Evolutionary conservation across 2,329 filamentous ascomycete genomes (phyloP).

Genomic region (Diaporthe vexans): DNA sequence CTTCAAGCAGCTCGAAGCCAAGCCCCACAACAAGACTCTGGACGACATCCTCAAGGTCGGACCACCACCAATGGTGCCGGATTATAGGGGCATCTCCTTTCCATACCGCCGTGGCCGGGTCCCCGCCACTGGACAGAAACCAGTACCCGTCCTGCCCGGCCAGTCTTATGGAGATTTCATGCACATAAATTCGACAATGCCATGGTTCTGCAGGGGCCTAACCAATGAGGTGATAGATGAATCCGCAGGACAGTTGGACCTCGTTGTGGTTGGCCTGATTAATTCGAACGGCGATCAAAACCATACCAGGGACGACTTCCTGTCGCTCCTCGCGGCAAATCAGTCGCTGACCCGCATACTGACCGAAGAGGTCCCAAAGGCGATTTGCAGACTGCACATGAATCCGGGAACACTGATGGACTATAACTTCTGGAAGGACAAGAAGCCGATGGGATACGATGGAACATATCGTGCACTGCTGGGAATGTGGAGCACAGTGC

Average conservation of each 20-base stretch:
- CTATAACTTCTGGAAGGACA: neutral
- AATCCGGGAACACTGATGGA: neutral
- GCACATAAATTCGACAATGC: neutral
- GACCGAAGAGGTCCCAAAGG: neutral
- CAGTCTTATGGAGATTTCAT: neutral
- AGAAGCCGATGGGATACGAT: neutral
- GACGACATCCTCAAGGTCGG: neutral
- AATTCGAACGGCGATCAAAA: neutral
- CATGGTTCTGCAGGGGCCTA: neutral
- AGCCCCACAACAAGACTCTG: neutral
- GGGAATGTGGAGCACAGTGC: neutral
- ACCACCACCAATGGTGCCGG: neutral
- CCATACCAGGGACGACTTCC: neutral
- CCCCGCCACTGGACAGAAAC: neutral
- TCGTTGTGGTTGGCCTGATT: neutral
- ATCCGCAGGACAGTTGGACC: neutral
- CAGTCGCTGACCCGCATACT: neutral
- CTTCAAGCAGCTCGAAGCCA: neutral
- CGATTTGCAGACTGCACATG: neutral
- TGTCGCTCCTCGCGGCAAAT: neutral
- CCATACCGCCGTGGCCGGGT: neutral
- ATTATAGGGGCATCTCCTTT: neutral
- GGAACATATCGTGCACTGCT: neutral
- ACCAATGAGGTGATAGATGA: neutral
- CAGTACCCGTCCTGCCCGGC: neutral